A percentile compares a stretch with the other conserved stretches of the same genome.
Conservation (phyloP, 352 stramenopile genomes). For the Globisporangium iwayamae region DNA sequence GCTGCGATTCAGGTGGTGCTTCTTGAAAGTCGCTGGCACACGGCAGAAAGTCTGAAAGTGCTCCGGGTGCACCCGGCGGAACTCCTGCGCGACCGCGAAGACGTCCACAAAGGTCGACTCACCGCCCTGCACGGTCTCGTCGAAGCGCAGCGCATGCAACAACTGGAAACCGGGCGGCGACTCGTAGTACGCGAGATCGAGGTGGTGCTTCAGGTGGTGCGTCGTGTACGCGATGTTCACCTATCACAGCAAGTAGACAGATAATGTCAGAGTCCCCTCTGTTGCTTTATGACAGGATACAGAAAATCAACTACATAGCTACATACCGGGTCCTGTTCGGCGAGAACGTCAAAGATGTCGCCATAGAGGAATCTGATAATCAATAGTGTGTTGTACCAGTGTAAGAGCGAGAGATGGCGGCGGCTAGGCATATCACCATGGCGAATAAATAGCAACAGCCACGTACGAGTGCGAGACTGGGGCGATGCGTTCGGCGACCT, state of each 20-base stretch:
- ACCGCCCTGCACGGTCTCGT: conserved; percentile 75
- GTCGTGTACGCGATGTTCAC: conserved; percentile 96
- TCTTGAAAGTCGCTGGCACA: conserved; percentile 93
- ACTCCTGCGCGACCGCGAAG: conserved; percentile 69
- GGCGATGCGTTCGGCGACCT: conserved; percentile 70
- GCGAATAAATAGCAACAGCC: background rate
- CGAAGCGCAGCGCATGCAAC: conserved; percentile 89
- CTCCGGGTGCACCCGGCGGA: conserved; percentile 55
- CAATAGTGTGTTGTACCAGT: background rate
- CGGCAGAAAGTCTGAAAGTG: conserved; percentile 76
- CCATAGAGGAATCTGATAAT: conserved; percentile 71
- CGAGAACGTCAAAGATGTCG: conserved; percentile 83
- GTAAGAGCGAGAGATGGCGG: background rate
- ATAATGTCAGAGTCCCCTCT: background rate
- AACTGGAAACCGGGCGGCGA: conserved; percentile 94
- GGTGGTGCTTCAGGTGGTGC: conserved; percentile 87
- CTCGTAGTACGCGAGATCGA: conserved; percentile 97
- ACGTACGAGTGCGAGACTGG: conserved; percentile 79
- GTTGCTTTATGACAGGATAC: background rate
- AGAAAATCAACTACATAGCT: background rate
- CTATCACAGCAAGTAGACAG: conserved; percentile 21
- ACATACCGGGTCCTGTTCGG: conserved; percentile 69
- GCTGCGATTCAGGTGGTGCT: conserved; percentile 88
- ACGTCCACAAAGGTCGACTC: conserved; percentile 87
- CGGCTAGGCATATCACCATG: background rate